A percentile compares a stretch with the other conserved stretches of the same genome.
phyloP scores from a whole-genome alignment of 1,139 yeast species.

The Blastobotrys serpentis region DNA sequence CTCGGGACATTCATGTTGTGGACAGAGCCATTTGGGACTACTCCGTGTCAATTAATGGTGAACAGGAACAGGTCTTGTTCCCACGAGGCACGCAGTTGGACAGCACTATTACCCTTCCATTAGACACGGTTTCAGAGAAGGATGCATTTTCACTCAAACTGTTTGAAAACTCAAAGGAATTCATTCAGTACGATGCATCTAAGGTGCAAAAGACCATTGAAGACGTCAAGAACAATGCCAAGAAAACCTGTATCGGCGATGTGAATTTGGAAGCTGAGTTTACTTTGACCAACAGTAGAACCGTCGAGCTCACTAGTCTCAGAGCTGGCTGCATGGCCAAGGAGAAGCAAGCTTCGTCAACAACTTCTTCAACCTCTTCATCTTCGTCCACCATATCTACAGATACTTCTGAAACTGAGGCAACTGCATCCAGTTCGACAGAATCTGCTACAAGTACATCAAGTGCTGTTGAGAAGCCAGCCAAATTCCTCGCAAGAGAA shows the following conservation, averaged over 20 bases:
- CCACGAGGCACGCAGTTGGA: conserved; percentile 35
- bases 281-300: conserved; percentile 30
- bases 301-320: conserved; percentile 30
- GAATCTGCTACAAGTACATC: too few species aligned
- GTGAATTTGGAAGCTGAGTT: conserved; percentile 30
- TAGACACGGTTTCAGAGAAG: conserved; percentile 17
- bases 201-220: conserved; percentile 28
- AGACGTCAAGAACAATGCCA: conserved; percentile 28
- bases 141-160: conserved; percentile 47
- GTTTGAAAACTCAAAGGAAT: conserved; percentile 54
- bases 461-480: conserved; percentile 17
- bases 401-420: conserved; percentile 9
- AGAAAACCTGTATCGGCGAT: conserved; percentile 26
- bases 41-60: conserved; percentile 30
- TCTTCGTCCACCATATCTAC: conserved; percentile 6
- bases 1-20: conserved; percentile 58
- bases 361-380: neutral
- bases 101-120: conserved; percentile 21
- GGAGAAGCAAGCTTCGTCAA: conserved; percentile 13
- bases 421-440: conserved; percentile 6
- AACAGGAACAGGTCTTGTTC: conserved; percentile 25
- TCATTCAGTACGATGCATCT: conserved; percentile 40
- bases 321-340: conserved; percentile 23
- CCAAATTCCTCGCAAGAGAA: conserved; percentile 20
- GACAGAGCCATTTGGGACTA: conserved; percentile 52